Conservation (phyloP, 306 rosid species). For the Oxytropis ochrocephala region DNA sequence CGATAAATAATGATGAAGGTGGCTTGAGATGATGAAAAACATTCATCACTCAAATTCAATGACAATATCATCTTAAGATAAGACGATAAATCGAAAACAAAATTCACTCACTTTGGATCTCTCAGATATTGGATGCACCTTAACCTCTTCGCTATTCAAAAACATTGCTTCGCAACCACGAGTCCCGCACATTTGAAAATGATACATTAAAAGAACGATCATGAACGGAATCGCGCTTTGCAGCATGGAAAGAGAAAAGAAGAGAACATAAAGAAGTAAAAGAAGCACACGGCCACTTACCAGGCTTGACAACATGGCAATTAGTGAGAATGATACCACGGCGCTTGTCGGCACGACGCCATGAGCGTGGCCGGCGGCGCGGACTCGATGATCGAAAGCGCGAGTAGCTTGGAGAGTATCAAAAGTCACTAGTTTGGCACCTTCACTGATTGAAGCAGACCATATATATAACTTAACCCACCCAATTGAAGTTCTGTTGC, state of each 20-base stretch:
- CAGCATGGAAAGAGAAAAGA: too few species aligned
- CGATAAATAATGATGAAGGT: too few species aligned
- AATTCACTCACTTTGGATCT: constrained; percentile 77
- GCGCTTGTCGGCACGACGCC: constrained; percentile 86
- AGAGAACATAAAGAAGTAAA: too few species aligned
- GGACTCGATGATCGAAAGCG: constrained; percentile 81
- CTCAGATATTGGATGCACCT: constrained; percentile 82
- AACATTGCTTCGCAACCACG: constrained; percentile 96
- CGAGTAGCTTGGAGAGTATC: too few species aligned
- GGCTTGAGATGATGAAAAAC: too few species aligned
- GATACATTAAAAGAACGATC: not conserved
- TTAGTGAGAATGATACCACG: constrained; percentile 97
- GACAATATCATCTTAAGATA: not conserved
- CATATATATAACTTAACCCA: too few species aligned
- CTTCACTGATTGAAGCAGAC: too few species aligned
- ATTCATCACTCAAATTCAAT: too few species aligned
- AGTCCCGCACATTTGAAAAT: constrained; percentile 63
- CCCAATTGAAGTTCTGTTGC: too few species aligned
- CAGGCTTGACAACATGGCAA: constrained; percentile 95
- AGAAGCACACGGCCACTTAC: constrained; percentile 24
- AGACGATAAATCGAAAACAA: not conserved
- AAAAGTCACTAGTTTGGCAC: too few species aligned
- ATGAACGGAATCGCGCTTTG: not conserved
- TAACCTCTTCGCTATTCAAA: constrained; percentile 89
- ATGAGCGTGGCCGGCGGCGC: constrained; percentile 88